Evolutionary conservation across 1,139 yeast genomes (phyloP), one percentile per base, ranked within the genome.

Genomic region (Suhomyces bribrorum): DNA sequence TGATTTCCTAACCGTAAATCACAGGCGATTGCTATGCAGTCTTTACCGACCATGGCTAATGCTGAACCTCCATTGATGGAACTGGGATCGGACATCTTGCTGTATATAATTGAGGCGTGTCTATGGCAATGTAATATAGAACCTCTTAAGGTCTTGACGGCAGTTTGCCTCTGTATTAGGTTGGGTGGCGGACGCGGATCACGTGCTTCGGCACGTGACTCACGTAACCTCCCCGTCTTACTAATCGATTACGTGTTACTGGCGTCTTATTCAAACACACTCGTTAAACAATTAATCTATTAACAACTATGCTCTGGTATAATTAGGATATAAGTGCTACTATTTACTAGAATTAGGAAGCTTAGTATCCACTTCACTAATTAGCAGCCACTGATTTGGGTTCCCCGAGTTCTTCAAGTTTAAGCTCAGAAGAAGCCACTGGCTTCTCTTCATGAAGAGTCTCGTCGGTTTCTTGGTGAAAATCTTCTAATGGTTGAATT

Each of bases 31-130:
- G 98, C 98, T 44, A 94, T 89, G 69, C 99, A 94, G 54, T 89
- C 97, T 61, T 94, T 90, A 52, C 99, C 99, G 17, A 85, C 84
- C 99, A 94, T 94, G 50, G 98, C 98, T 29, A 94, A 95, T 44
- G 96, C 96, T 44, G 96, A 78, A 66, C 99, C 98, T 65, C 96
- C 77, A 54, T 72, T 72, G 45, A 72, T 69, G 35, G 77, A 70
- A 52, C 73, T 66, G 41, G 77, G 77, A 56, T 72, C 77, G 17
- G 77, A 72, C 77, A 72, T 71, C 40, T 20, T 42, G 38, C 16
- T 15, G 11, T 15, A 29, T n/a, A 16, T 11, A 27, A 13, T 18
- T 37, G 30, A 14, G 27, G 14, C 17, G 23, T 8, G 4, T 20
- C 8, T 8, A 20, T 20, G 23, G 23, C 11, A 20, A 20, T 7